Conservation (phyloP, 257 asterid genomes). For the Salvia rosmarinus region DNA sequence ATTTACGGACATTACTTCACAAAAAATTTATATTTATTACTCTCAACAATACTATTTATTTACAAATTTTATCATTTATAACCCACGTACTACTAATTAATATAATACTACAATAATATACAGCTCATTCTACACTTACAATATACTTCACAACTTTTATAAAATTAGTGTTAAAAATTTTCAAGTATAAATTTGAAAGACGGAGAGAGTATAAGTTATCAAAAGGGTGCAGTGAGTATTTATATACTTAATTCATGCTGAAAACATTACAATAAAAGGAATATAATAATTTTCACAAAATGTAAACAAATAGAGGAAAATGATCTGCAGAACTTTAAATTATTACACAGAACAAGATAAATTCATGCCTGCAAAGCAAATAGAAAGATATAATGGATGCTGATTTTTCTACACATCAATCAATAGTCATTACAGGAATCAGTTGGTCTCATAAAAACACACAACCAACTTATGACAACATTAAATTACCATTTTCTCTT, state of each 20-base stretch:
- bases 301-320: background rate
- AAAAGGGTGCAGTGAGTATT: background rate
- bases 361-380: background rate
- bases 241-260: background rate
- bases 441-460: conserved; percentile 18
- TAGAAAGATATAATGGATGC: background rate
- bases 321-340: background rate
- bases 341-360: background rate
- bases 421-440: conserved; percentile 12
- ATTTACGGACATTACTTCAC: too few species aligned
- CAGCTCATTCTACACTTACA: too few species aligned
- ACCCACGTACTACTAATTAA: too few species aligned
- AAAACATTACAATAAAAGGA: too few species aligned
- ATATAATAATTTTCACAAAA: background rate
- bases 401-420: conserved; percentile 4
- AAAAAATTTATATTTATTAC: too few species aligned
- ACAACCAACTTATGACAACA: conserved; percentile 32
- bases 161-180: too few species aligned
- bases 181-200: too few species aligned
- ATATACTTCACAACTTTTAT: too few species aligned
- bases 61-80: too few species aligned
- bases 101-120: too few species aligned
- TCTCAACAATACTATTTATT: too few species aligned
- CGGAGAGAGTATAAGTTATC: too few species aligned
- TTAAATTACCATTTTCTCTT: conserved; percentile 1